phyloP scores from a whole-genome alignment of 768 basidiomycete species.

The Pisolithus tinctorius region DNA sequence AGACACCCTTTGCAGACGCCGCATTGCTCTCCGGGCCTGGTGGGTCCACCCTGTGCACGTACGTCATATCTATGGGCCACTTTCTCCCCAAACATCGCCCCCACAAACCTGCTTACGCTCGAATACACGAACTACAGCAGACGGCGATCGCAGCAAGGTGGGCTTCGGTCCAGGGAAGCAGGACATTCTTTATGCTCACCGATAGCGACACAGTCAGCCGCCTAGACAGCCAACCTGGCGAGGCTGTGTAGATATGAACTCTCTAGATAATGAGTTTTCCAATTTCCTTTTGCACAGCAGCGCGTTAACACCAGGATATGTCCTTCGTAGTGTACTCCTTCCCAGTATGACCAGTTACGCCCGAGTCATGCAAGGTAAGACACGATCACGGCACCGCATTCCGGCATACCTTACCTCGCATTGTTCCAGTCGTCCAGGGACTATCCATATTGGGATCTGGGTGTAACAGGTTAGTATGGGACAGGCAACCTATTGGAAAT shows the following conservation, averaged over 20 bases:
- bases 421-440: too few species aligned
- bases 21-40: slow-evolving; percentile 71
- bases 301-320: slow-evolving; percentile 31
- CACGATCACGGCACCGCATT: too few species aligned
- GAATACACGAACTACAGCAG: slow-evolving; percentile 43
- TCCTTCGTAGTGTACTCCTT: slow-evolving; percentile 54
- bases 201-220: slow-evolving; percentile 54
- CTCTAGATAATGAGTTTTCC: slow-evolving; percentile 56
- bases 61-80: slow-evolving; percentile 58
- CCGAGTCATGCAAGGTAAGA: too few species aligned
- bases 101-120: slow-evolving; percentile 38
- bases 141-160: slow-evolving; percentile 48
- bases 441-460: too few species aligned
- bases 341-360: too few species aligned
- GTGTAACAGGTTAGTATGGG: too few species aligned
- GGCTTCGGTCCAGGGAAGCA: slow-evolving; percentile 2
- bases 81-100: slow-evolving; percentile 60
- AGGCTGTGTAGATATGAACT: slow-evolving; percentile 62
- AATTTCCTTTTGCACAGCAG: neutral
- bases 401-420: too few species aligned
- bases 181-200: slow-evolving; percentile 47
- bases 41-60: slow-evolving; percentile 60
- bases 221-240: slow-evolving; percentile 46
- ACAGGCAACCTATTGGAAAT: too few species aligned
- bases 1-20: slow-evolving; percentile 40